Evolutionary conservation across 2,329 filamentous ascomycete genomes (phyloP).

Genomic region (Aureobasidium leucospermi): DNA sequence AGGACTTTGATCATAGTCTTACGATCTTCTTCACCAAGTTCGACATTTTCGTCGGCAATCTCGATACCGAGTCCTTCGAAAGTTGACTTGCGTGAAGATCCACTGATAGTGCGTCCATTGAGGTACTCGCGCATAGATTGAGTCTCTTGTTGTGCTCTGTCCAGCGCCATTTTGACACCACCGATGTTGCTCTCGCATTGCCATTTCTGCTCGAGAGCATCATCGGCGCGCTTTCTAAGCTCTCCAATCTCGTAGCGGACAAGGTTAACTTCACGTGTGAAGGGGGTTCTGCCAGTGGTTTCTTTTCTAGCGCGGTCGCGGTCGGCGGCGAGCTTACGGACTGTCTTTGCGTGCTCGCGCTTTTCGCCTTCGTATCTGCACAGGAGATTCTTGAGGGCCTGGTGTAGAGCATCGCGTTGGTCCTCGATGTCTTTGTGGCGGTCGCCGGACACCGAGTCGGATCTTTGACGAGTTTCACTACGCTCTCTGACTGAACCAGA

Average conservation of each 20-base stretch:
- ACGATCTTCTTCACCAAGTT: conserved; percentile 26
- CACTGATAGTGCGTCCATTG: conserved; percentile 3
- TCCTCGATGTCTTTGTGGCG: conserved; percentile 84
- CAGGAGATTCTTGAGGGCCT: conserved; percentile 75
- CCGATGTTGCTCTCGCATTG: conserved; percentile 85
- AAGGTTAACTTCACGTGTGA: conserved; percentile 72
- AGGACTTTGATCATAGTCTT: conserved; percentile 57
- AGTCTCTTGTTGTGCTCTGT: conserved; percentile 91
- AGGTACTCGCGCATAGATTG: conserved; percentile 64
- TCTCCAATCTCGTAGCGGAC: conserved; percentile 79
- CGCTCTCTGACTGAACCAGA: conserved; percentile 33
- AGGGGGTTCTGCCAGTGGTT: conserved; percentile 68
- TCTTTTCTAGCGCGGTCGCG: conserved; percentile 60
- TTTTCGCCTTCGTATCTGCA: conserved; percentile 80
- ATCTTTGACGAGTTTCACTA: conserved; percentile 32
- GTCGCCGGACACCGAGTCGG: conserved; percentile 34
- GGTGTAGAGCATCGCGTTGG: conserved; percentile 86
- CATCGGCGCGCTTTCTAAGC: conserved; percentile 79
- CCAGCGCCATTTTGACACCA: conserved; percentile 91
- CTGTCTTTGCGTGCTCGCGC: conserved; percentile 73
- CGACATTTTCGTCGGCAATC: conserved; percentile 14
- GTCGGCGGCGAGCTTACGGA: conserved; percentile 68
- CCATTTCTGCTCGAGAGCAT: conserved; percentile 93
- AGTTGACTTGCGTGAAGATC: neutral
- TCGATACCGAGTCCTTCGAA: conserved; percentile 16